Evolutionary conservation across 148 eudicot genomes (phyloP), one percentile per base, ranked within the genome.

Genomic region (Rhododendron simsii): DNA sequence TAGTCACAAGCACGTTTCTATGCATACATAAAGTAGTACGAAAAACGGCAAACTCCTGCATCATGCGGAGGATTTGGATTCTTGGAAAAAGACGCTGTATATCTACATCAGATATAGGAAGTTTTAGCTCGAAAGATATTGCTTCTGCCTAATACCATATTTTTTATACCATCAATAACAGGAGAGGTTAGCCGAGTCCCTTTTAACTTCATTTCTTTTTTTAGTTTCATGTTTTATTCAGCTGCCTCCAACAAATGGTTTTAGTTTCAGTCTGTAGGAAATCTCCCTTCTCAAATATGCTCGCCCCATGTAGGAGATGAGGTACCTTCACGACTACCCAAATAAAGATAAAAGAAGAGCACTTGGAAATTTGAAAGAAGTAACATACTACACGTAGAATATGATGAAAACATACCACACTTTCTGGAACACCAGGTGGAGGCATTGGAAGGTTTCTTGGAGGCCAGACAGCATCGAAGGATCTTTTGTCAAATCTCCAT

Each of bases 401-500:
- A 8, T 48, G 14, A 88, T 67, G 71, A 78, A 87, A 88, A 73
- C 93, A 86, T 94, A 98, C 98, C 95, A 98, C 99, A 87, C 98
- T 98, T 87, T 94, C 94, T 15, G 98, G 94, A 86, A 98, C 99
- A 88, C 99, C 98, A 15, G 99, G 92, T 83, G 99, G 99, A 67
- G 99, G 99, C 88, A 95, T 53, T 41, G 99, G 87, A 82, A 98
- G 96, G 89, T 98, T 95, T 88, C 90, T 91, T 47, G 99, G 98
- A 90, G 98, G 98, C 89, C 91, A 87, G 51, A 88, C 87, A n/a
- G 69, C 59, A 88, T 87, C 91, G 83, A 89, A 94, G 13, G 98
- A 98, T 91, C 99, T 91, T 90, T 98, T 98, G 93, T 98, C 99
- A 83, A 98, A 98, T 86, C 99, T 92, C 99, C 99, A 98, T 89